phyloP scores from a whole-genome alignment of 2,329 filamentous ascomycete species.

The Talaromyces sp. region DNA sequence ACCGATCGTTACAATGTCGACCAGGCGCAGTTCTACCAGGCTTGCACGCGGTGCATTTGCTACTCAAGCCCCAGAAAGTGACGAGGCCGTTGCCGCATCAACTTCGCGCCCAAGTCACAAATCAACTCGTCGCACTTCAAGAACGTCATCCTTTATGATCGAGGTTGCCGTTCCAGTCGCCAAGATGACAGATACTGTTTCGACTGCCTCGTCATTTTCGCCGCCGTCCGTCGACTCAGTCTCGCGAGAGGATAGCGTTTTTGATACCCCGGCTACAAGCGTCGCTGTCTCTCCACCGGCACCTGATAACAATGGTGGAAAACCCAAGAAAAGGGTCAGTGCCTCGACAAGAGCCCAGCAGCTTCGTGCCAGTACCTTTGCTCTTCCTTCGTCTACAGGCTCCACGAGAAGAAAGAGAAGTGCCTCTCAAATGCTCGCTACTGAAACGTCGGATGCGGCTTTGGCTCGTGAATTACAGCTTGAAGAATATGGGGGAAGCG shows the following conservation, averaged over 20 bases:
- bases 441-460: slow-evolving; percentile 46
- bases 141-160: slow-evolving; percentile 16
- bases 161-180: slow-evolving; percentile 33
- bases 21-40: slow-evolving; percentile 27
- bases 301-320: slow-evolving; percentile 30
- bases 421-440: slow-evolving; percentile 40
- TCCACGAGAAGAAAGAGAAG: slow-evolving; percentile 44
- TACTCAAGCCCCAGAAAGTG: slow-evolving; percentile 21
- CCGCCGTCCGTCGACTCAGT: slow-evolving; percentile 41
- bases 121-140: slow-evolving; percentile 4
- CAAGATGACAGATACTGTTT: slow-evolving; percentile 24
- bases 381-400: slow-evolving; percentile 34
- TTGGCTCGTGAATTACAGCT: slow-evolving; percentile 58
- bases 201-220: slow-evolving; percentile 33
- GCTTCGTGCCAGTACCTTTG: slow-evolving; percentile 50
- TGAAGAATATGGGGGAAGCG: slow-evolving; percentile 47
- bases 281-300: slow-evolving; percentile 54
- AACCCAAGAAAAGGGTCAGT: slow-evolving; percentile 34
- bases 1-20: not conserved
- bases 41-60: slow-evolving; percentile 21
- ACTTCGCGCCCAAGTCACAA: not conserved
- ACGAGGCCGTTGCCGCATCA: not conserved
- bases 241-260: slow-evolving; percentile 44
- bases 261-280: slow-evolving; percentile 63
- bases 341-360: slow-evolving; percentile 47